phyloP scores from a whole-genome alignment of 176 grass and related monocot genomes.

The Bolboschoenus planiculmis region DNA sequence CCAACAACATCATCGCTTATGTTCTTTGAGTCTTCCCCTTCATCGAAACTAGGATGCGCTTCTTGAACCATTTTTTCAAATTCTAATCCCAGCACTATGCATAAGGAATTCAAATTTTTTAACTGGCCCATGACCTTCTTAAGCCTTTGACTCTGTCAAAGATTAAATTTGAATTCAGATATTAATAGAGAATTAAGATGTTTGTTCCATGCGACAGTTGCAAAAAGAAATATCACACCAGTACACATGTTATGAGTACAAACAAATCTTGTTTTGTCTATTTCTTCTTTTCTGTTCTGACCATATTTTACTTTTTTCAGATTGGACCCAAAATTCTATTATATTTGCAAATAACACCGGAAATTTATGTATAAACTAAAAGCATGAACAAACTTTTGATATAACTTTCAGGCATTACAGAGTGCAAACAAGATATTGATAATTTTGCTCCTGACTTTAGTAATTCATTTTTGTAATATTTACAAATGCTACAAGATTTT shows the following conservation, averaged over 20 bases:
- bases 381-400: background rate
- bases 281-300: background rate
- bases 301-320: background rate
- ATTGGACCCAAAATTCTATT: background rate
- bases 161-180: conserved; percentile 25
- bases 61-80: conserved; percentile 57
- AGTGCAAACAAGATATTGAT: background rate
- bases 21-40: conserved; percentile 69
- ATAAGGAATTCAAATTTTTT: conserved; percentile 56
- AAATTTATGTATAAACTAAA: background rate
- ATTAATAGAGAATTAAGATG: background rate
- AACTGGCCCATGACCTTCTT: conserved; percentile 71
- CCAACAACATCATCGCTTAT: conserved; percentile 61
- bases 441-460: background rate
- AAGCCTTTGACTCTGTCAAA: conserved; percentile 54
- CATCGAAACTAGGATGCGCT: conserved; percentile 68
- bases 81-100: conserved; percentile 64
- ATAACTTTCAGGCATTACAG: background rate
- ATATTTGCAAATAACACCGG: background rate
- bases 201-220: background rate
- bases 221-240: background rate
- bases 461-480: conserved; percentile 2
- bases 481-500: background rate
- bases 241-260: background rate
- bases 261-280: background rate